Base-by-base conservation (phyloP, 2,329 filamentous ascomycete species). In the Calonectria naviculata region DNA sequence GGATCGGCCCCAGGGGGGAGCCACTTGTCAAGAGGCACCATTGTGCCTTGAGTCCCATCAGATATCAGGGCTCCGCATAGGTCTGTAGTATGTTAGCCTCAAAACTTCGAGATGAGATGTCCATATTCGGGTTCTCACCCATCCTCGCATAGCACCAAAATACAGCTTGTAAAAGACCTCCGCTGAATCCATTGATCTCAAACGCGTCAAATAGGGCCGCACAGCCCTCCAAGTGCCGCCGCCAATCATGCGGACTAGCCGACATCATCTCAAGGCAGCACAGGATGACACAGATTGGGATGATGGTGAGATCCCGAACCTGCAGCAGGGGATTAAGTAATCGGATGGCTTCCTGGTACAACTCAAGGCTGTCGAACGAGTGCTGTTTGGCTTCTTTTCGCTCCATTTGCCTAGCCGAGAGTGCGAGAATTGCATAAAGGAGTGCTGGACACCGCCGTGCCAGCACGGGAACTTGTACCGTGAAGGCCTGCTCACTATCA, bases 71-170 rank as follows among this genome's bases (percentile, higher is more conserved):
- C 88, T 65, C 87, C 87, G 67, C 88, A 90, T 15, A 90, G 78
- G 77, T 90, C 89, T 87, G 46, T 8, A 34, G 9, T n/a, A 0
- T 71, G 26, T 70, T 70, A 68, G 70, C 28, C 63, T 36, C 19
- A 7, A 64, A 13, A 21, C 5, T 12, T 31, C 7, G 56, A 29
- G 65, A 42, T 42, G 36, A 31, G 0, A 10, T 38, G n/a, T 41
- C 36, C 19, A 47, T 17, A 46, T 34, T 36, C 15, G 29, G 52
- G 34, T 61, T 74, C 82, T 71, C 69, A 87, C 85, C 85, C 88
- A 91, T 91, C 54, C 89, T 83, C 1, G 87, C 88, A 75, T 88
- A 90, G 72, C 88, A 90, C 89, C 89, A 91, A 71, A 90, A 91
- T 0, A 90, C 82, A 0, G 89, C 87, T 77, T 89, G 88, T 8